A percentile compares a stretch with the other conserved stretches of the same genome.
Evolutionary conservation across 805 yeast genomes (phyloP).

Genomic region (Candida vaughaniae): DNA sequence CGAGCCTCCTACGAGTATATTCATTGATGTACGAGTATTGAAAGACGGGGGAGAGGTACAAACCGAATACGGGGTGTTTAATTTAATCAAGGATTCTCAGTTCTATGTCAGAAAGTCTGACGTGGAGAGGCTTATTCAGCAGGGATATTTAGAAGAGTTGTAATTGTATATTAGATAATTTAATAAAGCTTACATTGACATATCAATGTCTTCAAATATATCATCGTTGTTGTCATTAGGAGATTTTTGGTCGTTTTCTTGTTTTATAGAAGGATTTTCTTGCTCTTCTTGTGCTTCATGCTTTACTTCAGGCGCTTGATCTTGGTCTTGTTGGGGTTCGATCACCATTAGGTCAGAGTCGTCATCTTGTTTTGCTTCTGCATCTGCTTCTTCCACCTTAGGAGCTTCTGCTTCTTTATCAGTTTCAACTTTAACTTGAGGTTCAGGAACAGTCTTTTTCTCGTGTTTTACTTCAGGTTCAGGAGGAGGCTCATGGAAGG

Average conservation of each 20-base stretch:
- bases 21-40: constrained; percentile 89
- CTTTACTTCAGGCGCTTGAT: not conserved
- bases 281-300: constrained; percentile 1
- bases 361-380: no score
- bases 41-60: constrained; percentile 96
- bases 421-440: constrained; percentile 4
- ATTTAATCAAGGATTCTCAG: constrained; percentile 88
- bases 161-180: constrained; percentile 22
- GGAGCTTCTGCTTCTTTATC: not conserved
- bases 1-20: constrained; percentile 87
- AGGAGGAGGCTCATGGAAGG: not conserved
- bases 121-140: constrained; percentile 90
- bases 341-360: no score
- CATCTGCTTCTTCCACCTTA: not conserved
- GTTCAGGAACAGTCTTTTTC: not conserved
- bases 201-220: no score
- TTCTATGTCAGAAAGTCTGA: constrained; percentile 92
- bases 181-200: no score
- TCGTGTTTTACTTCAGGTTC: not conserved
- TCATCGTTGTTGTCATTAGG: no score
- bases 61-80: constrained; percentile 95
- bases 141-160: constrained; percentile 83
- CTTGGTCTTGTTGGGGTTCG: not conserved
- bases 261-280: no score
- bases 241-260: no score